A percentile compares a stretch with the other conserved stretches of the same genome.
Evolutionary conservation across 257 asterid species (phyloP).

Genomic region (Oldenlandia corymbosa): DNA sequence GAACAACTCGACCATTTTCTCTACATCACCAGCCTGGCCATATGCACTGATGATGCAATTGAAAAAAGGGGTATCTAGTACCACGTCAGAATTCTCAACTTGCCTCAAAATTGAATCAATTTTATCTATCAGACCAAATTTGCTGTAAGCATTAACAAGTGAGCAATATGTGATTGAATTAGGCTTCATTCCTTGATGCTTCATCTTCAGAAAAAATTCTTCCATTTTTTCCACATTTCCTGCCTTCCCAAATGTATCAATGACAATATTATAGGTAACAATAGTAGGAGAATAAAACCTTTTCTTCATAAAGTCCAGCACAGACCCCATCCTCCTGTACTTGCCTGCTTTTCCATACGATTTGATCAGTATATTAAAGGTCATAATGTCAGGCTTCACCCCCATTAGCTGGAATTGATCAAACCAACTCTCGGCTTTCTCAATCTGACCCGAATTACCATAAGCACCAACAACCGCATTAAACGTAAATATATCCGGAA

Average conservation of each 20-base stretch:
- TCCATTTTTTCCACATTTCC: slow-evolving; percentile 67
- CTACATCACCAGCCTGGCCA: slow-evolving; percentile 70
- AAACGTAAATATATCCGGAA: slow-evolving; percentile 69
- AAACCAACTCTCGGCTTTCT: slow-evolving; percentile 86
- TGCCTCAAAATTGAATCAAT: slow-evolving; percentile 71
- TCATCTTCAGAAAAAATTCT: slow-evolving; percentile 70
- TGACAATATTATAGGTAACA: slow-evolving; percentile 67
- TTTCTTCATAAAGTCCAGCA: slow-evolving; percentile 66
- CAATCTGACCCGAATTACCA: slow-evolving; percentile 54
- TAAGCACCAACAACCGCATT: slow-evolving; percentile 78
- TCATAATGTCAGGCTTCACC: slow-evolving; percentile 62
- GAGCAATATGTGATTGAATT: slow-evolving; percentile 75
- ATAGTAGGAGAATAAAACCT: slow-evolving; percentile 67
- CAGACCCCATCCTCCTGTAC: slow-evolving; percentile 59
- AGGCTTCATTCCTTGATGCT: slow-evolving; percentile 79
- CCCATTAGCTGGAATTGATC: slow-evolving; percentile 85
- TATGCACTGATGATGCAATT: slow-evolving; percentile 69
- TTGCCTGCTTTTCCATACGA: slow-evolving; percentile 58
- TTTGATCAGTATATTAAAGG: slow-evolving; percentile 62
- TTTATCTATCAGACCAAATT: slow-evolving; percentile 48
- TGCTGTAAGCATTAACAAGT: slow-evolving; percentile 66
- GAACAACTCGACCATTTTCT: slow-evolving; percentile 60
- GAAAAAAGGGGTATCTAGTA: slow-evolving; percentile 69
- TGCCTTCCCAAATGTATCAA: slow-evolving; percentile 74
- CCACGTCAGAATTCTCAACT: slow-evolving; percentile 70